Evolutionary conservation across 768 basidiomycete species (phyloP), one percentile per base, ranked within the genome.

Genomic region (Stropharia rugosoannulata): DNA sequence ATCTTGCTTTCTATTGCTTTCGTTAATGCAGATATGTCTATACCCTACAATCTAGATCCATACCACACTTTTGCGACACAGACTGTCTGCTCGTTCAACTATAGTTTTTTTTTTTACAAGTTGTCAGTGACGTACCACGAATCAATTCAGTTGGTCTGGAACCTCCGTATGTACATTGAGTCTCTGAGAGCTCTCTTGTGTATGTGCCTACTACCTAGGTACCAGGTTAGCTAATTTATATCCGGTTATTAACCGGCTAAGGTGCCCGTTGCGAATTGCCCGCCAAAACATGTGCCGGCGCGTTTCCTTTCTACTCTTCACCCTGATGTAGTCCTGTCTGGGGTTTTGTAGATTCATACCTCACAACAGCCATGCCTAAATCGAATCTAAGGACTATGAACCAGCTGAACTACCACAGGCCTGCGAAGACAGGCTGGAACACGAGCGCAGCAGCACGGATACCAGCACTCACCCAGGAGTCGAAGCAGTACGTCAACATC

Each of bases 391-490:
- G 56, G 19, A 63, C 64, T 8, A 66, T 61, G 19, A 82, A 75
- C 55, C 75, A 81, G 32, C 73, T 81, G 13, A 70, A 72, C 46
- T 83, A 76, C 56, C 83, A 84, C 65, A 66, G 79, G 37, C 78
- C 45, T 7, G 15, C 77, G 12, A 75, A 71, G 45, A 68, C 79
- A 38, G 68, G 66, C 1, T 62, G 78, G 39, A 65, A 70, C 9
- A 32, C 29, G 5, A 29, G 22, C 22, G 45, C 15, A 42, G 71
- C 73, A 32, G 72, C 75, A 1, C 71, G 70, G 4, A 78, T 83
- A 27, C 80, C 83, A 0, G 70, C 75, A 4, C 70, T 83, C 16
- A 84, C 71, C 19, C 62, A 73, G 9, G 77, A 83, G 59, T 82
- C 82, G n/a, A 81, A 76, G 67, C 69, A 66, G 82, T 81, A 32